Percentiles rank a stretch among this genome's conserved stretches.
Conservation (phyloP, 2,329 filamentous ascomycete species). For the Immersiporthe knoxdaviesiana region DNA sequence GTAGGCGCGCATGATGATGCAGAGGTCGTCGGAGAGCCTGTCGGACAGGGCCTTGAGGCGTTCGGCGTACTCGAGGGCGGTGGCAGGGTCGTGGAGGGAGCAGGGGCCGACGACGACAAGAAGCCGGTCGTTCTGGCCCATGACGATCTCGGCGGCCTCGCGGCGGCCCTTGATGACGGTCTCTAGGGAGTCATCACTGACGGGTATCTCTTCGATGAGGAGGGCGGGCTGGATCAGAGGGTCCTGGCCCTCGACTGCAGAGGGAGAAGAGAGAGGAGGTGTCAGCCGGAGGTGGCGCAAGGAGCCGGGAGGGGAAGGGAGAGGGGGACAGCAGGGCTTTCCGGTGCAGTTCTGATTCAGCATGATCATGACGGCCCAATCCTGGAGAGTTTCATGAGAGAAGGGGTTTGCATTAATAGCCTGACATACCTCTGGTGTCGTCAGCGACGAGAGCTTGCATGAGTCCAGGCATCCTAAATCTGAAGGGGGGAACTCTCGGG, state of each 20-base stretch:
- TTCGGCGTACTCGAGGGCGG: conserved; percentile 85
- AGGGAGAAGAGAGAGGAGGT: conserved; percentile 31
- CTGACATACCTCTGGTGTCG: conserved; percentile 44
- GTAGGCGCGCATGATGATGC: conserved; percentile 97
- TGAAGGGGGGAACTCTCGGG: conserved; percentile 17
- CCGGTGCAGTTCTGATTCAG: not conserved
- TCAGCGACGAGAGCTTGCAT: conserved; percentile 48
- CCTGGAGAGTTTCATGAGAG: not conserved
- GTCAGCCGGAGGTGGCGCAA: conserved; percentile 33
- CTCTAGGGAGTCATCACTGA: conserved; percentile 62
- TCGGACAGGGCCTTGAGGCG: conserved; percentile 77
- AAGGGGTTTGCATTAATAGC: not conserved
- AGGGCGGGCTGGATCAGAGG: conserved; percentile 88
- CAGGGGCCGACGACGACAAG: conserved; percentile 95
- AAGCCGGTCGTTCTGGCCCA: conserved; percentile 80
- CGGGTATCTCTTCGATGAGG: conserved; percentile 83
- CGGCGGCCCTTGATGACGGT: conserved; percentile 74
- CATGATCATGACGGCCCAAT: not conserved
- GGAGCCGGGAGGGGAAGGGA: not conserved
- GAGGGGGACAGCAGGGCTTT: not conserved
- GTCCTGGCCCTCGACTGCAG: conserved; percentile 86
- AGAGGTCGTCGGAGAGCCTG: conserved; percentile 80
- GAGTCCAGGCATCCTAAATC: conserved; percentile 45
- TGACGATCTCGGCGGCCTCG: conserved; percentile 73
- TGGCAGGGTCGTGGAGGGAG: conserved; percentile 92